These are phyloP conservation scores for Pachyrhizus erosus DNA, from an alignment of 306 rosid genomes.

Conservation along the genomic window DNA sequence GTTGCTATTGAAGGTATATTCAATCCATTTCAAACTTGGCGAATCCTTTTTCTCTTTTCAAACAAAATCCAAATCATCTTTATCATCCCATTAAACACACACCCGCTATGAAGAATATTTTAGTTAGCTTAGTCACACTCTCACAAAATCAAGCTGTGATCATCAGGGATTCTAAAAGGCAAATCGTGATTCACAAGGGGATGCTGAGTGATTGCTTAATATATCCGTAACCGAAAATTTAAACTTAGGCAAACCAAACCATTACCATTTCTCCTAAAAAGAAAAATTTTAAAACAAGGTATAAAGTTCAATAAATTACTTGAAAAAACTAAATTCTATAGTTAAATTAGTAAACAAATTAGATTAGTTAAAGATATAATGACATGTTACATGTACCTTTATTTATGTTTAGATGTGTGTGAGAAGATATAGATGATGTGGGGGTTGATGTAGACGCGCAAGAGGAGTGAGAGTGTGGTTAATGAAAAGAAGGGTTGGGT, in stretches of 20 bases:
- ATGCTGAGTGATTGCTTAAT: background rate
- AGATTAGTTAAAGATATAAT: background rate
- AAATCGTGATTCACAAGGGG: background rate
- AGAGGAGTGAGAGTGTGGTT: background rate
- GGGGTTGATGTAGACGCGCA: background rate
- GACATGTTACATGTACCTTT: too few relatives aligned
- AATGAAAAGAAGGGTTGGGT: background rate
- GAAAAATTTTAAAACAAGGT: too few relatives aligned
- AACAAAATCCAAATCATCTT: conserved; percentile 31
- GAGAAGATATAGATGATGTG: background rate
- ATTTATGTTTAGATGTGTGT: background rate
- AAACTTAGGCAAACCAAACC: background rate
- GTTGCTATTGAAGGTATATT: background rate
- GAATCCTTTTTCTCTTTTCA: conserved; percentile 17
- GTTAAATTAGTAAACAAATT: too few relatives aligned
- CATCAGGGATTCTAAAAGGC: background rate
- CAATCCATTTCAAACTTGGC: conserved; percentile 25
- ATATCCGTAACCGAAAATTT: background rate
- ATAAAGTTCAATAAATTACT: background rate
- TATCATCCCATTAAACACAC: background rate
- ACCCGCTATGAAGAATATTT: background rate
- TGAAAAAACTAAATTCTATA: background rate
- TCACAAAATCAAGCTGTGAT: background rate
- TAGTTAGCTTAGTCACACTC: background rate
- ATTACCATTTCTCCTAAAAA: too few relatives aligned